These are phyloP conservation scores for Chrysopogon serrulatus DNA, from an alignment of 176 grass and related monocot genomes.

Conservation along the genomic window DNA sequence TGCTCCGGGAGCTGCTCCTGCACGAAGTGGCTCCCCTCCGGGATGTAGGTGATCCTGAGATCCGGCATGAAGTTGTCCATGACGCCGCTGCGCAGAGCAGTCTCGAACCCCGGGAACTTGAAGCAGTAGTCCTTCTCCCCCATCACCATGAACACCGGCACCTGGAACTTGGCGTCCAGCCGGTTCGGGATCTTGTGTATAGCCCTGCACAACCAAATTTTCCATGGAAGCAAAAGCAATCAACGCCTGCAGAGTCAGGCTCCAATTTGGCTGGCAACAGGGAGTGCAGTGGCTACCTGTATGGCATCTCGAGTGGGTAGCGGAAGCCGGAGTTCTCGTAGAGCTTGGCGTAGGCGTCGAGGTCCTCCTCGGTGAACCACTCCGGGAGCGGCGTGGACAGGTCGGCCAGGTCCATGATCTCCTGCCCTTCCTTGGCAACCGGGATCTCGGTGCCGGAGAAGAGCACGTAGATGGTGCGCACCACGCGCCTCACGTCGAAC, in stretches of 20 bases:
- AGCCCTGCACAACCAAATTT: no score
- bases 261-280: no score
- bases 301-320: conserved; percentile 68
- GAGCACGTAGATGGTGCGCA: conserved; percentile 66
- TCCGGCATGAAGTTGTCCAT: no score
- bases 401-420: conserved; percentile 68
- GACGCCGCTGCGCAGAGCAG: no score
- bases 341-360: conserved; percentile 42
- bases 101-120: no score
- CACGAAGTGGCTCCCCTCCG: not conserved
- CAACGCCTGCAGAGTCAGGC: accelerated
- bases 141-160: no score
- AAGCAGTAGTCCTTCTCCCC: no score
- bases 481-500: conserved; percentile 44
- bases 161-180: no score
- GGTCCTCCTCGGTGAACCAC: conserved; percentile 68
- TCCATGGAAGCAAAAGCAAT: no score
- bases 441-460: conserved; percentile 70
- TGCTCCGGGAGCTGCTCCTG: conserved; percentile 35
- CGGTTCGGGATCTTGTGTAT: no score
- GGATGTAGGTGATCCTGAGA: conserved; percentile 2
- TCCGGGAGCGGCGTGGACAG: conserved; percentile 40
- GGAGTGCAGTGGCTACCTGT: conserved; percentile 31
- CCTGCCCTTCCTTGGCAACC: conserved; percentile 46
- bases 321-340: conserved; percentile 66